Evolutionary conservation across 2,329 filamentous ascomycete genomes (phyloP), one percentile per base, ranked within the genome.

Genomic region (Uncinocarpus reesii): DNA sequence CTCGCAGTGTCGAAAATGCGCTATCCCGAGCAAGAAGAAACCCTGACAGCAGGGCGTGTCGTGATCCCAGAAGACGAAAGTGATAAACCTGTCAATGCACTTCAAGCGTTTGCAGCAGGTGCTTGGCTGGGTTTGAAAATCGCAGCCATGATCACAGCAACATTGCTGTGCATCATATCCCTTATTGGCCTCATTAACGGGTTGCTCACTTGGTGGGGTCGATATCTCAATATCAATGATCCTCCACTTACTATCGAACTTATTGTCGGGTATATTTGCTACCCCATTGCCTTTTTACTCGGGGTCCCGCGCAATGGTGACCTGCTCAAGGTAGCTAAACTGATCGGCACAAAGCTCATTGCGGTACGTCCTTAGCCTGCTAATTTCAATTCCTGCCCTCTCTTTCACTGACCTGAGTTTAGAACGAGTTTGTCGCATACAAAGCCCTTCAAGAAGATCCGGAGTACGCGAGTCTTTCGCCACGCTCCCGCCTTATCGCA

Each of bases 1-100:
- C 75, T 95, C 11, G 88, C 88, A 43, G 81, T 92, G 52, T 90
- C 84, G 54, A 95, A 95, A 71, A 75, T 95, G 58, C 83, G 89
- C 49, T 95, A 84, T 64, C 89, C 89, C 2, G 89, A 95, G 69
- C 83, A 80, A 2, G 86, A 94, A 65, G 84, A 90, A 66, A 85
- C 86, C 0, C 72, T 94, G 29, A 95, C 88, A 0, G 83, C 85
- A 3, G 86, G 87, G 49, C 79, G 80, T 15, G 83, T 92, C 24
- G 80, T 90, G 35, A 78, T 94, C 21, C 86, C 87, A 2, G 83
- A 92, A 26, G 83, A 89, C 47, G 83, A 90, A 56, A 56, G 66
- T 32, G 57, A 65, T 34, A 78, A 77, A 57, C 78, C 86, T n/a
- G 74, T 81, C 54, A 95, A 95, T 61, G 77, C 80, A 10, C 77